Percentiles rank a stretch among this genome's conserved stretches.
phyloP scores from a whole-genome alignment of 2,329 filamentous ascomycete species.

The Neofusicoccum cordaticola region DNA sequence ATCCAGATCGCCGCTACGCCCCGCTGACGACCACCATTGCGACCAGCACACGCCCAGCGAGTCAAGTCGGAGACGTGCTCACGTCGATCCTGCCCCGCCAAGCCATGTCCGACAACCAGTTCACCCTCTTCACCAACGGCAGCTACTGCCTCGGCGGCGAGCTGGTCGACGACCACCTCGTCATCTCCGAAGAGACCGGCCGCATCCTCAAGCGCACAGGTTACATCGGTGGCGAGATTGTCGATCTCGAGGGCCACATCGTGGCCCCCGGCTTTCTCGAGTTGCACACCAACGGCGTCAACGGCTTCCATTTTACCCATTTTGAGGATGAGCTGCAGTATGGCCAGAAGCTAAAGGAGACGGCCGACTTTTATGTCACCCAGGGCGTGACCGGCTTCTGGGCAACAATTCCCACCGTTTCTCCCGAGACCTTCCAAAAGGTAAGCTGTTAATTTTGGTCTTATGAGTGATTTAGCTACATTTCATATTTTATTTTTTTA shows the following conservation, averaged over 20 bases:
- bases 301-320: constrained; percentile 55
- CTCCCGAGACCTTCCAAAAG: constrained; percentile 45
- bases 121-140: constrained; percentile 47
- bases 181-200: constrained; percentile 46
- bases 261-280: constrained; percentile 56
- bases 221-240: constrained; percentile 43
- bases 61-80: neutral
- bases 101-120: constrained; percentile 40
- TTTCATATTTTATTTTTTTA: neutral
- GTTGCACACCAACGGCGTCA: constrained; percentile 54
- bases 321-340: constrained; percentile 45
- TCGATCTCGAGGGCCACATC: constrained; percentile 51
- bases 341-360: constrained; percentile 42
- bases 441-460: constrained; percentile 26
- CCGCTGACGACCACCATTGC: neutral
- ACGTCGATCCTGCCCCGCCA: neutral
- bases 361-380: constrained; percentile 49
- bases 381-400: constrained; percentile 55
- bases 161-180: constrained; percentile 44
- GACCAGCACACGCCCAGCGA: neutral
- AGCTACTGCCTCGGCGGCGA: constrained; percentile 44
- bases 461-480: neutral
- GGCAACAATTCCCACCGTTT: constrained; percentile 53
- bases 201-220: constrained; percentile 42
- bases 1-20: neutral